Conservation (phyloP, 331 rosid genomes). For the Telfairia occidentalis region DNA sequence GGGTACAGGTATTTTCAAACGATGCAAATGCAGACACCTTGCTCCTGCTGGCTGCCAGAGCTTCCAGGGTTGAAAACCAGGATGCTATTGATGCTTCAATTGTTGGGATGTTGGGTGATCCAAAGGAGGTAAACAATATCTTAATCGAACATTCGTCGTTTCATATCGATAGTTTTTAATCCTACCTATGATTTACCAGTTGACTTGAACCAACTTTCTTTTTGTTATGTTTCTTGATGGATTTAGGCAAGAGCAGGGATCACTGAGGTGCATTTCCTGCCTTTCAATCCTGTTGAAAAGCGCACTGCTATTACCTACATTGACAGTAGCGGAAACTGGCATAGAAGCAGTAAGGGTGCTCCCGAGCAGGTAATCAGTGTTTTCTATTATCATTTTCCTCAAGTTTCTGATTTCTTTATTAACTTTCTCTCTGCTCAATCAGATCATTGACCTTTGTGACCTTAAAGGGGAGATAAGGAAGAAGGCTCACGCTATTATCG, state of each 20-base stretch:
- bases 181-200: neutral
- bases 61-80: slow-evolving; percentile 71
- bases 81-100: slow-evolving; percentile 83
- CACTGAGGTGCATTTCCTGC: slow-evolving; percentile 74
- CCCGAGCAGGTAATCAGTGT: slow-evolving; percentile 59
- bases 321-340: slow-evolving; percentile 53
- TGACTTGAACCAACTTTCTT: neutral
- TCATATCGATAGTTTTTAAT: neutral
- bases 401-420: neutral
- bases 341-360: slow-evolving; percentile 80
- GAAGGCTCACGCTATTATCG: slow-evolving; percentile 52
- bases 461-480: slow-evolving; percentile 46
- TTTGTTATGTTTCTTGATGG: neutral
- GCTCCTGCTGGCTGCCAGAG: slow-evolving; percentile 54
- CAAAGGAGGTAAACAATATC: slow-evolving; percentile 49
- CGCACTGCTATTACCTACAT: slow-evolving; percentile 79
- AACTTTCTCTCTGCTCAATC: slow-evolving; percentile 4
- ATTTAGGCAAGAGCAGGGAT: slow-evolving; percentile 75
- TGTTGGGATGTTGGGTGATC: slow-evolving; percentile 63
- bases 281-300: too few species aligned
- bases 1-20: slow-evolving; percentile 37
- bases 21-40: slow-evolving; percentile 43
- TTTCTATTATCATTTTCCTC: neutral
- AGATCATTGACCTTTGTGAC: slow-evolving; percentile 66
- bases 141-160: neutral